A percentile compares a stretch with the other conserved stretches of the same genome.
phyloP scores from a whole-genome alignment of 805 yeast genomes.

The Metschnikowia corniflorae region DNA sequence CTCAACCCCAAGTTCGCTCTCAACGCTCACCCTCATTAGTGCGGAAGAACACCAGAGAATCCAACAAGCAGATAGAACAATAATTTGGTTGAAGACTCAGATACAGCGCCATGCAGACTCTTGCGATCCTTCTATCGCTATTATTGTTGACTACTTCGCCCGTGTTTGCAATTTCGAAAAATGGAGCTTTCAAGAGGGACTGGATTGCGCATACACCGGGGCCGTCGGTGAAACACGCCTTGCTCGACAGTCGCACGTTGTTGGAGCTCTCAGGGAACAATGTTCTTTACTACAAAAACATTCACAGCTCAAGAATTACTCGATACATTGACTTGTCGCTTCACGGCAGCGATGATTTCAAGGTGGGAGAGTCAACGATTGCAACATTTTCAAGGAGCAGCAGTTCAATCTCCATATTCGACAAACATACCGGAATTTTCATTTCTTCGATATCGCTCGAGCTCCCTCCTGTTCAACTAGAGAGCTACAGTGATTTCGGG shows the following conservation, averaged over 20 bases:
- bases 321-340: conserved; percentile 28
- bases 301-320: conserved; percentile 21
- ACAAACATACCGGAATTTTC: conserved; percentile 12
- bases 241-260: conserved; percentile 17
- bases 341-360: conserved; percentile 7
- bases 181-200: conserved; percentile 53
- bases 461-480: conserved; percentile 4
- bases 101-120: not conserved
- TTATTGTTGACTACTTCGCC: not conserved
- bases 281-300: conserved; percentile 20
- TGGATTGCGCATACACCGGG: conserved; percentile 53
- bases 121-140: not conserved
- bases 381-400: conserved; percentile 10
- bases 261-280: conserved; percentile 24
- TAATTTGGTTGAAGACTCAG: too few relatives aligned
- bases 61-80: too few relatives aligned
- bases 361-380: conserved; percentile 7
- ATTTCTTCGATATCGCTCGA: conserved; percentile 5
- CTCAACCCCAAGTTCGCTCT: too few relatives aligned
- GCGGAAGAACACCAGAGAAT: too few relatives aligned
- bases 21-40: too few relatives aligned
- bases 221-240: conserved; percentile 19
- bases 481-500: conserved; percentile 1
- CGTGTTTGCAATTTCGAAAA: conserved; percentile 6
- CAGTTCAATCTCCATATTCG: conserved; percentile 10